A percentile compares a stretch with the other conserved stretches of the same genome.
These are phyloP conservation scores for Russula sp. DNA, from an alignment of 768 basidiomycete species.

Conservation along the genomic window DNA sequence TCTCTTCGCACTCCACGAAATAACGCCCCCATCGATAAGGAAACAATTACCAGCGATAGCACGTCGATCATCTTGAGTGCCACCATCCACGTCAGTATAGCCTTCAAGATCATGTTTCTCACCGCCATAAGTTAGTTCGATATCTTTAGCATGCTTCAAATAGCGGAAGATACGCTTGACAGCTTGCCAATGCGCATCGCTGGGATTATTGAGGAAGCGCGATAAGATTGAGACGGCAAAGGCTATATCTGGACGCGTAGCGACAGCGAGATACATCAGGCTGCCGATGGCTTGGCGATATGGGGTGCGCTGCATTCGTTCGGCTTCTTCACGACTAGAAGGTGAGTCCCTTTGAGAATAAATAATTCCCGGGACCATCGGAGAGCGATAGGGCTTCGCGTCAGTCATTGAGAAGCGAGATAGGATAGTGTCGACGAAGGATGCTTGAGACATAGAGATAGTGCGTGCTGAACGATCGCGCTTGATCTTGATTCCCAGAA, in stretches of 20 bases:
- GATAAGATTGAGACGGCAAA: neutral
- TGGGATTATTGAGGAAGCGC: neutral
- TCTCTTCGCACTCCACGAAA: too few species aligned
- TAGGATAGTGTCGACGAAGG: constrained; percentile 26
- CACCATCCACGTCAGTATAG: too few species aligned
- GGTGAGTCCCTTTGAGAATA: too few species aligned
- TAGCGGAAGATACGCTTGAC: neutral
- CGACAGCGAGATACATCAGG: too few species aligned
- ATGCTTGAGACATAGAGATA: constrained; percentile 34
- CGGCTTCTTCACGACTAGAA: too few species aligned
- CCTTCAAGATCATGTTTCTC: neutral
- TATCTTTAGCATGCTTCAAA: neutral
- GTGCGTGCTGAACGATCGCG: constrained; percentile 22
- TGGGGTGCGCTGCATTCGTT: too few species aligned
- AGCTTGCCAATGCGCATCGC: neutral
- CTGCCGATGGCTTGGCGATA: too few species aligned
- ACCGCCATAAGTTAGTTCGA: neutral
- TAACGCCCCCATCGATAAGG: too few species aligned
- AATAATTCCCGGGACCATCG: neutral
- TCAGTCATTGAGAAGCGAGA: neutral
- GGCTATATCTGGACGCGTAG: too few species aligned
- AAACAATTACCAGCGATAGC: too few species aligned
- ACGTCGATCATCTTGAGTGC: too few species aligned
- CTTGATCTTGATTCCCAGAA: constrained; percentile 15
- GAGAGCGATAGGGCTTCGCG: neutral